These are phyloP conservation scores for Cyberlindnera subsufficiens DNA, from an alignment of 805 yeast genomes.

Conservation along the genomic window DNA sequence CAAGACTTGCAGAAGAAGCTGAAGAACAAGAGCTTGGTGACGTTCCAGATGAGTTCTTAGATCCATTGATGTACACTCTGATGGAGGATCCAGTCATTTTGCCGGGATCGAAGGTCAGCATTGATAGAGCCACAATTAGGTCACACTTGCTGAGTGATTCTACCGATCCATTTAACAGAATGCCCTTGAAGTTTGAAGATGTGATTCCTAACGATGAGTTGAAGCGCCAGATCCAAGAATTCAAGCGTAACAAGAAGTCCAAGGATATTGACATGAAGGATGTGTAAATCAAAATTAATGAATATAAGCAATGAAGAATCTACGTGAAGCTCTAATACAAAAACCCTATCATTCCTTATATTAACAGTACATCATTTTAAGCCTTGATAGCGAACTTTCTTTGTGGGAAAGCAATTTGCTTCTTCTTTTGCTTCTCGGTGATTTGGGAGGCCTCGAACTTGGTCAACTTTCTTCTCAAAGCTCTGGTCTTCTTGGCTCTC, in stretches of 20 bases:
- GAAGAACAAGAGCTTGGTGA: slow-evolving; percentile 90
- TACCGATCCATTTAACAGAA: slow-evolving; percentile 95
- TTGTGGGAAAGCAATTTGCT: slow-evolving; percentile 93
- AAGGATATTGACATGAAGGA: slow-evolving; percentile 11
- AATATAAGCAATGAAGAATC: too few species aligned
- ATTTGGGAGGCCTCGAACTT: slow-evolving; percentile 73
- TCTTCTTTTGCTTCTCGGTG: slow-evolving; percentile 90
- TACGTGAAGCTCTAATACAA: background rate
- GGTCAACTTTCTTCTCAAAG: slow-evolving; percentile 95
- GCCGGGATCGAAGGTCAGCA: slow-evolving; percentile 78
- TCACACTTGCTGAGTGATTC: slow-evolving; percentile 91
- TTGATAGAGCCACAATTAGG: slow-evolving; percentile 88
- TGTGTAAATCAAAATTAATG: slow-evolving; percentile 2
- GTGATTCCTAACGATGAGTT: slow-evolving; percentile 74
- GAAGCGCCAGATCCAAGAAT: slow-evolving; percentile 53
- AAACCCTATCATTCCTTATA: slow-evolving; percentile 24
- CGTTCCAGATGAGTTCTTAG: slow-evolving; percentile 92
- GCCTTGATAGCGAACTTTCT: slow-evolving; percentile 99
- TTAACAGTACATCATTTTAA: slow-evolving; percentile 37
- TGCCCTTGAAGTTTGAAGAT: slow-evolving; percentile 85
- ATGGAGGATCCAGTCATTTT: slow-evolving; percentile 96
- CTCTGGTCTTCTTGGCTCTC: slow-evolving; percentile 99
- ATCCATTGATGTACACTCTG: slow-evolving; percentile 91
- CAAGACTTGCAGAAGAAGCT: slow-evolving; percentile 59
- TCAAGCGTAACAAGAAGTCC: slow-evolving; percentile 11